Conservation (phyloP, 345 rosid genomes). For the Balakata baccata region DNA sequence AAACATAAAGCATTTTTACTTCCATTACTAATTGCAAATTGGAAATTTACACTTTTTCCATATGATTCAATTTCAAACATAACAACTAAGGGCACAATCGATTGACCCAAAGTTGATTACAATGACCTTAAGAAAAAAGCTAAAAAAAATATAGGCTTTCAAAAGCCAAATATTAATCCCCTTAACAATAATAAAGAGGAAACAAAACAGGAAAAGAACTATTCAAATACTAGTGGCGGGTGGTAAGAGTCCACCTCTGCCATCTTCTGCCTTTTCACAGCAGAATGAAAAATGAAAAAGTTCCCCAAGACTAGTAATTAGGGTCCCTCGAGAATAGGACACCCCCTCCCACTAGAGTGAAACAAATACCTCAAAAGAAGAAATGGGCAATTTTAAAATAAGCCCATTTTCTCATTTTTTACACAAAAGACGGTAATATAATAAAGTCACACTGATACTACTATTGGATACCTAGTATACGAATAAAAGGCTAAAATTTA, state of each 20-base stretch:
- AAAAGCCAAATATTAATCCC: neutral
- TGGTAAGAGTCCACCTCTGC: constrained; percentile 51
- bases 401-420: constrained; percentile 24
- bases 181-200: neutral
- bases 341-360: constrained; percentile 3
- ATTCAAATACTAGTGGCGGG: constrained; percentile 38
- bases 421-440: neutral
- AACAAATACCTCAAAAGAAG: constrained; percentile 22
- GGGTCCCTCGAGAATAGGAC: neutral
- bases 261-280: constrained; percentile 16
- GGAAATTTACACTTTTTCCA: neutral
- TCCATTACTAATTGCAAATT: neutral
- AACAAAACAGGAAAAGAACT: neutral
- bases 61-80: neutral
- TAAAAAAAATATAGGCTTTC: neutral
- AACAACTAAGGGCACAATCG: neutral
- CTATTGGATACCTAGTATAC: neutral
- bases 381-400: constrained; percentile 37
- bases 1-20: no score
- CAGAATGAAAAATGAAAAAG: constrained; percentile 3
- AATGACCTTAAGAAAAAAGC: neutral
- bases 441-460: constrained; percentile 5
- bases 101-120: neutral
- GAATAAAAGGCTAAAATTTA: no score
- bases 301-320: constrained; percentile 7